phyloP scores from a whole-genome alignment of 2,329 filamentous ascomycete species.

The Stachybotrys chlorohalonatus region DNA sequence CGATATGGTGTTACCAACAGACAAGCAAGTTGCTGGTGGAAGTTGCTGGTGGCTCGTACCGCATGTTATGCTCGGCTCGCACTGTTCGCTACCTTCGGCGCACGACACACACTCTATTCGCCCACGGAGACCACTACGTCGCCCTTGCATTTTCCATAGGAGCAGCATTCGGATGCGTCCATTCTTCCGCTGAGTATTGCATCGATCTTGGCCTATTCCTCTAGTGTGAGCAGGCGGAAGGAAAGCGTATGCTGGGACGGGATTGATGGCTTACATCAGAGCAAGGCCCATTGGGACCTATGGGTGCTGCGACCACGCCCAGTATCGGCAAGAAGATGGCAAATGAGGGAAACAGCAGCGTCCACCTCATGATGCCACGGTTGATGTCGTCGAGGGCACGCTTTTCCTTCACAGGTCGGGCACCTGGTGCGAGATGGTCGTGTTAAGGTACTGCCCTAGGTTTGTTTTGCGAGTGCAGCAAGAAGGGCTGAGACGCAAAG shows the following conservation, averaged over 20 bases:
- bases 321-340: conserved; percentile 8
- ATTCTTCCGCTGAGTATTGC: conserved; percentile 38
- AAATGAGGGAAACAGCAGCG: conserved; percentile 5
- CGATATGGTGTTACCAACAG: too few relatives aligned
- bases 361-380: conserved; percentile 11
- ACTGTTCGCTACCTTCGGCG: not conserved
- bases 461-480: not conserved
- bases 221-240: not conserved
- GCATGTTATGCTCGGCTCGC: not conserved
- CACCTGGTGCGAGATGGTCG: not conserved
- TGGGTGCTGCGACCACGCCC: conserved; percentile 14
- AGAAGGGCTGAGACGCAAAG: not conserved
- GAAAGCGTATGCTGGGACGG: not conserved
- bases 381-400: not conserved
- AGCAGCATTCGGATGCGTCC: conserved; percentile 41
- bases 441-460: not conserved
- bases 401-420: not conserved
- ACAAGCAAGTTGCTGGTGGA: not conserved
- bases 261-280: conserved; percentile 15
- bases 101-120: conserved; percentile 8
- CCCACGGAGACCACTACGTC: conserved; percentile 39
- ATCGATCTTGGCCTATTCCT: conserved; percentile 21
- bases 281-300: conserved; percentile 24
- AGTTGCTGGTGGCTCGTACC: not conserved
- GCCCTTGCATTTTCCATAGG: conserved; percentile 42